Conservation (phyloP, 208 protist species). For the Leptomonas seymouri region DNA sequence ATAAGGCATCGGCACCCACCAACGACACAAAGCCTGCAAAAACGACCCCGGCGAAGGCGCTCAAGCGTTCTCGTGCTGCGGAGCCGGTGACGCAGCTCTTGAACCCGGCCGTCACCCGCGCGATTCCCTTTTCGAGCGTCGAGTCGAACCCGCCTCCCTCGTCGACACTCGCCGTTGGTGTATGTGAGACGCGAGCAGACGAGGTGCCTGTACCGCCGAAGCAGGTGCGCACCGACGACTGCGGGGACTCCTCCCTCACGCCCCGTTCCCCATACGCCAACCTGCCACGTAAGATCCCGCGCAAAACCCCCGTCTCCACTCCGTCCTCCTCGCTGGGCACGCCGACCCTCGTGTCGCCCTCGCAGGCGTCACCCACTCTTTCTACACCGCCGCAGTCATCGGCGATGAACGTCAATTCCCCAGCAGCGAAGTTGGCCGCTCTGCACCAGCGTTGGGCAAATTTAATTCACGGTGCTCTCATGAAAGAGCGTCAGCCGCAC, state of each 20-base stretch:
- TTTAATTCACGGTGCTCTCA: slow-evolving; percentile 43
- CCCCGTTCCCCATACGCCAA: slow-evolving; percentile 31
- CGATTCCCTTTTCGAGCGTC: background rate
- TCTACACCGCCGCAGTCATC: background rate
- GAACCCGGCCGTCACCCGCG: background rate
- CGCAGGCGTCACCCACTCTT: slow-evolving; percentile 1
- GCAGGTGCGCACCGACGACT: slow-evolving; percentile 13
- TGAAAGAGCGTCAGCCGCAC: slow-evolving; percentile 38
- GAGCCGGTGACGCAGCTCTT: slow-evolving; percentile 34
- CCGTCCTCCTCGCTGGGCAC: slow-evolving; percentile 25
- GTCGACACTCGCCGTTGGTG: background rate
- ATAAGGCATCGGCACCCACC: background rate
- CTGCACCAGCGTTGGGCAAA: slow-evolving; percentile 48
- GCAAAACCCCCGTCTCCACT: slow-evolving; percentile 43
- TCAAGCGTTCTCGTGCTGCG: slow-evolving; percentile 44
- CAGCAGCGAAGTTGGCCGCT: slow-evolving; percentile 16
- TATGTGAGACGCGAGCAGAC: slow-evolving; percentile 1
- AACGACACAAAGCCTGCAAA: background rate
- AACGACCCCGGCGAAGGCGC: background rate
- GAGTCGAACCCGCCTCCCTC: background rate
- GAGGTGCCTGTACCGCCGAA: slow-evolving; percentile 14
- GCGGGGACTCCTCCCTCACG: slow-evolving; percentile 7
- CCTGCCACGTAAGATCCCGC: slow-evolving; percentile 28
- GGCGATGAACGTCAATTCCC: background rate
- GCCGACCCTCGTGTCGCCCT: slow-evolving; percentile 15